phyloP scores from a whole-genome alignment of 306 rosid species.

The Casuarina equisetifolia region DNA sequence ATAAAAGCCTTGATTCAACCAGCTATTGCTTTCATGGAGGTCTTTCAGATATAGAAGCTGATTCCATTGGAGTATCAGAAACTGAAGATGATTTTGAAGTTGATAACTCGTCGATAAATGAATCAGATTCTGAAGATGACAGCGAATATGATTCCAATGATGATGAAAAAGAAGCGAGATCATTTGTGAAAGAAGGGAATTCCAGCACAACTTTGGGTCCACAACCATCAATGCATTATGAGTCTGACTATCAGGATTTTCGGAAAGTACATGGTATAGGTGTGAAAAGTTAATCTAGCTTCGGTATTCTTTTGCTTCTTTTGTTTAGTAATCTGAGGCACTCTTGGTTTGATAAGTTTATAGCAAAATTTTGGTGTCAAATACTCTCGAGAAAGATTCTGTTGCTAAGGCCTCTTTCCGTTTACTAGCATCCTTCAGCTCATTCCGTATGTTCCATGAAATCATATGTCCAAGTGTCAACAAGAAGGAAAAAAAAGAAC shows the following conservation, averaged over 20 bases:
- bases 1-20: conserved; percentile 27
- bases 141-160: conserved; percentile 29
- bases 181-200: conserved; percentile 26
- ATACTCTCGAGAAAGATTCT: not conserved
- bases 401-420: not conserved
- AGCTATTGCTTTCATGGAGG: conserved; percentile 32
- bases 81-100: conserved; percentile 41
- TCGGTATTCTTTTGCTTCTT: not conserved
- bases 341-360: not conserved
- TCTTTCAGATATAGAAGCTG: conserved; percentile 36
- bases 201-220: conserved; percentile 20
- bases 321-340: not conserved
- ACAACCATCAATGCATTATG: conserved; percentile 32
- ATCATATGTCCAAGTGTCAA: too few relatives aligned
- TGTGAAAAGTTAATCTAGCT: conserved; percentile 20
- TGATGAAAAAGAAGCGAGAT: conserved; percentile 36
- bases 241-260: conserved; percentile 31
- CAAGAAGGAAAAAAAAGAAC: too few relatives aligned
- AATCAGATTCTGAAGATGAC: conserved; percentile 57
- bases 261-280: conserved; percentile 15
- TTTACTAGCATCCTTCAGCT: not conserved
- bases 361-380: not conserved
- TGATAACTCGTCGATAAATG: conserved; percentile 28
- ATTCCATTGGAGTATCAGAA: conserved; percentile 40
- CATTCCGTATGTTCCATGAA: too few relatives aligned